Evolutionary conservation across 2,329 filamentous ascomycete species (phyloP), one percentile per base, ranked within the genome.

Genomic region (Xylariaceae sp.): DNA sequence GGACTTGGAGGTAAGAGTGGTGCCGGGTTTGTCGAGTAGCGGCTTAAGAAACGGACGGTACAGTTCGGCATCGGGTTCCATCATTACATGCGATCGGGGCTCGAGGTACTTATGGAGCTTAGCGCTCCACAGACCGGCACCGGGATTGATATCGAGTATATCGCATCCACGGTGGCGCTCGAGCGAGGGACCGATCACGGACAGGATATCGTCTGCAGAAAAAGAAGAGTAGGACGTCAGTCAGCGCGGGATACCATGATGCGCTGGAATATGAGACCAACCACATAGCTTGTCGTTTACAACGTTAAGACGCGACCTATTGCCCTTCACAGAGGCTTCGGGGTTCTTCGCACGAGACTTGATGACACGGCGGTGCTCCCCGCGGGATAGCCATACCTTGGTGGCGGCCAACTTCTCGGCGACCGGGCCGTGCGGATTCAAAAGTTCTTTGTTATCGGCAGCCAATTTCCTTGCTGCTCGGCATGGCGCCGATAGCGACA

Each of bases 101-200:
- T 89, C 74, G 7, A 99, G 76, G 43, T 80, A 73, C 0, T 89
- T 77, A 67, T 96, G 84, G 0, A 97, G 75, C 63, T 86, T 88
- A 26, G 76, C 75, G 32, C 92, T 95, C 83, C 87, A 94, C 2
- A 95, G 50, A 8, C 91, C 89, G 1, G 74, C 74, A 13, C 91
- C 91, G 0, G 92, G 92, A 68, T 92, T 89, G 52, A 96, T 75
- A 67, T 97, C 92, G 63, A 99, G 75, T 42, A 97, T 79, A 64
- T 95, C 91, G 71, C 92, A 91, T 50, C 89, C 88, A 47, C 77
- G 74, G 69, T 94, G 86, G 42, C 83, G 80, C 32, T 82, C 73
- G 16, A 97, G 78, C 2, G 83, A 84, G 1, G 80, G 79, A 2
- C 80, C 82, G n/a, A 95, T 72, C 56, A 88, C 88, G 6, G 81